Conservation (phyloP, 2,329 filamentous ascomycete genomes). For the Microcyclospora pomicola region DNA sequence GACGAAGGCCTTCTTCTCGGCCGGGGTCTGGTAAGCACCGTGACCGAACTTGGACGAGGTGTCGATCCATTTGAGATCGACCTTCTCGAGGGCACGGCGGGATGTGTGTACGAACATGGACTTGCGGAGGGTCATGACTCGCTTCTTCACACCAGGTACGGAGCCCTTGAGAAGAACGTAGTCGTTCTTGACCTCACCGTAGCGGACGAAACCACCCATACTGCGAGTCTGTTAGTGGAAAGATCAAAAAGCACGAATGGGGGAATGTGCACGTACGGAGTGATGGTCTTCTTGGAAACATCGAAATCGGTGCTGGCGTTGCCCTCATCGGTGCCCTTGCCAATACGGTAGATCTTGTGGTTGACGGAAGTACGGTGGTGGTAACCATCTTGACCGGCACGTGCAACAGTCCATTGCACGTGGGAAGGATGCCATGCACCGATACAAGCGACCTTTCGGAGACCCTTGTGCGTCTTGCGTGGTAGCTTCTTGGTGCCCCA, state of each 20-base stretch:
- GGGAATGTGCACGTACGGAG: constrained; percentile 62
- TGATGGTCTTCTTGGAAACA: constrained; percentile 98
- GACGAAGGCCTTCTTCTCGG: constrained; percentile 95
- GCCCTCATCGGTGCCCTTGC: constrained; percentile 78
- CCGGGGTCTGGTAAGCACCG: constrained; percentile 96
- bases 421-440: constrained; percentile 99
- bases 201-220: constrained; percentile 97
- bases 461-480: constrained; percentile 99
- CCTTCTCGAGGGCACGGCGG: constrained; percentile 93
- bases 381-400: constrained; percentile 99
- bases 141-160: constrained; percentile 97
- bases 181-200: constrained; percentile 99
- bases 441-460: constrained; percentile 99
- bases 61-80: constrained; percentile 99
- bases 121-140: constrained; percentile 96
- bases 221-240: constrained; percentile 39
- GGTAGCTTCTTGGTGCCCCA: constrained; percentile 99
- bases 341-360: constrained; percentile 99
- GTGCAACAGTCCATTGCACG: constrained; percentile 99
- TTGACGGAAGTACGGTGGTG: constrained; percentile 99
- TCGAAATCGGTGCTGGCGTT: constrained; percentile 93
- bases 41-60: constrained; percentile 99
- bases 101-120: constrained; percentile 97
- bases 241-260: neutral
- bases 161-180: constrained; percentile 96